Base-by-base conservation (phyloP, 495 filamentous ascomycete species). In the Penicillium angulare region DNA sequence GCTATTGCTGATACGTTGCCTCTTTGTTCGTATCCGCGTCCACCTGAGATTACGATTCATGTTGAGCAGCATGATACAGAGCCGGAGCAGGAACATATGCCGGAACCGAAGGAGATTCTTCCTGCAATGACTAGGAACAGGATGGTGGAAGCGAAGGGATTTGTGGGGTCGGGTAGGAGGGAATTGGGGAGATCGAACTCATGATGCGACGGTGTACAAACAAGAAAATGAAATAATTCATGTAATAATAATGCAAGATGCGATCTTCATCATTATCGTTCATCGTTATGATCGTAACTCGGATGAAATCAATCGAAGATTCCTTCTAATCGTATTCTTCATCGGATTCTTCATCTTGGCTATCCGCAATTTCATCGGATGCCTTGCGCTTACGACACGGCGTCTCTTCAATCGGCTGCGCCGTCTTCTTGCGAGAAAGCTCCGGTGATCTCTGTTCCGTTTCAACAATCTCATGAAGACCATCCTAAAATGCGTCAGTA, bases 281-380 rank as follows among this genome's bases (percentile, higher is more conserved):
- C 6, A 10, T 52, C 13, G 7, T 33, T 10, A 5, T 24, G 8
- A 7, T 35, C 6, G 31, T 12, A 46, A 23, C 12, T 20, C 18
- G 17, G 16, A n/a, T n/a, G n/a, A n/a, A 36, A 9, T 55, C n/a
- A 20, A 56, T 21, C 16, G 44, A 33, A 7, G 48, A 39, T 21
- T 57, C 60, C 10, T 52, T 50, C 60, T 62, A 70, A 22, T 63
- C 59, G 27, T 59, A 68, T 7, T 79, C 77, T 8, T 47, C 60
- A 15, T 77, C 74, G 9, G 65, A 73, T 26, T 71, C 73, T 33
- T 79, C 78, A 43, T 76, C 77, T 47, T 78, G 64, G 43, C 75
- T 79, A 49, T 79, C 75, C 7, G 72, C 74, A 22, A 78, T 66
- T 42, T 79, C 76, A 34, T 72, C 70, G 13, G 49, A 36, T 3